Evolutionary conservation across 2,329 filamentous ascomycete species (phyloP).

Genomic region (Trichoderma brevicompactum): DNA sequence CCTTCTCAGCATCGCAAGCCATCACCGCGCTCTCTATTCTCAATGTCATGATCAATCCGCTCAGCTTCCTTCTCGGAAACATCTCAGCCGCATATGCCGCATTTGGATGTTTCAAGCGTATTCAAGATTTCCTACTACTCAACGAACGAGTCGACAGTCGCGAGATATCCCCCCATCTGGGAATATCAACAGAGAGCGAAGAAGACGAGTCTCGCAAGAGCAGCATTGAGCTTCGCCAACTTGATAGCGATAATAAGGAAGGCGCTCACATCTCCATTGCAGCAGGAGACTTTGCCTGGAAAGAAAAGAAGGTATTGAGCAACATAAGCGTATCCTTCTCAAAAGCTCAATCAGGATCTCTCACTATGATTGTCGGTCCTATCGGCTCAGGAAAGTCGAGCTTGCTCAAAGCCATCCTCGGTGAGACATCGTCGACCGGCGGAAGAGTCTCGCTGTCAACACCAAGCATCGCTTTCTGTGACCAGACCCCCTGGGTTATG

Average conservation of each 20-base stretch:
- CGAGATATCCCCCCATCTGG: slow-evolving; percentile 27
- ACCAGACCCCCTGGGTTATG: slow-evolving; percentile 42
- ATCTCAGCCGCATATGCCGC: slow-evolving; percentile 37
- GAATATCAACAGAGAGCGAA: neutral
- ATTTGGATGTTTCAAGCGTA: slow-evolving; percentile 40
- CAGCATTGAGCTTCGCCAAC: slow-evolving; percentile 25
- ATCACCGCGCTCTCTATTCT: slow-evolving; percentile 41
- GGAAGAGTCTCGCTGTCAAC: slow-evolving; percentile 36
- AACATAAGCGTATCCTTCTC: slow-evolving; percentile 36
- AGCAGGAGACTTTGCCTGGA: slow-evolving; percentile 38
- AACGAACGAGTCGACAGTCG: slow-evolving; percentile 37
- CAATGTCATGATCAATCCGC: slow-evolving; percentile 38
- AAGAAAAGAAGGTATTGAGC: slow-evolving; percentile 35
- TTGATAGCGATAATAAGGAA: slow-evolving; percentile 15
- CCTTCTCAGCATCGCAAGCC: slow-evolving; percentile 40
- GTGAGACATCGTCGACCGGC: slow-evolving; percentile 34
- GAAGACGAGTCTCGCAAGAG: slow-evolving; percentile 6
- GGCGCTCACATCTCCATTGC: slow-evolving; percentile 32
- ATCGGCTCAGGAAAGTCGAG: slow-evolving; percentile 43
- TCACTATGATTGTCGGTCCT: slow-evolving; percentile 40
- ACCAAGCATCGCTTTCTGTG: slow-evolving; percentile 38
- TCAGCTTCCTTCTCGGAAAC: slow-evolving; percentile 35
- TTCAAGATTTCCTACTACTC: slow-evolving; percentile 39
- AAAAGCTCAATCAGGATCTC: slow-evolving; percentile 32
- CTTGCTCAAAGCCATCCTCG: slow-evolving; percentile 40